A percentile compares a stretch with the other conserved stretches of the same genome.
Evolutionary conservation across 176 grass and related monocot species (phyloP).

Genomic region (Lolium perenne): DNA sequence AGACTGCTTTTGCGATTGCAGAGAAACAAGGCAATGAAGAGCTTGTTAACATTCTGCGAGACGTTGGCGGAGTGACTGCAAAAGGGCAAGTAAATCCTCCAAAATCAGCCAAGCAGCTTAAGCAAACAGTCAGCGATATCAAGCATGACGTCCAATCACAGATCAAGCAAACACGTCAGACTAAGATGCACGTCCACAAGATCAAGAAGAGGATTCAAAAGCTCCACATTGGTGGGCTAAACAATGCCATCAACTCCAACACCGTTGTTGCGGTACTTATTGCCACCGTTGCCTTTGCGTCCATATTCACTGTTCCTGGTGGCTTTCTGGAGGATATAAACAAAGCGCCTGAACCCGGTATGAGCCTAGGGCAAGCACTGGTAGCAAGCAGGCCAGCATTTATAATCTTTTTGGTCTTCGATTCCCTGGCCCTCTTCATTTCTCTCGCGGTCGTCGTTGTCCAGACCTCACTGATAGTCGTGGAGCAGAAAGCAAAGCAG

Average conservation of each 20-base stretch:
- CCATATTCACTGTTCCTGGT: conserved; percentile 90
- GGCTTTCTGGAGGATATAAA: conserved; percentile 42
- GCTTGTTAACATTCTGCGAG: conserved; percentile 65
- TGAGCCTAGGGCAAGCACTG: conserved; percentile 73
- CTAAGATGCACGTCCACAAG: conserved; percentile 83
- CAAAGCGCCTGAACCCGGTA: background rate
- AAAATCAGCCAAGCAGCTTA: conserved; percentile 86
- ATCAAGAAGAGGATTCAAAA: conserved; percentile 87
- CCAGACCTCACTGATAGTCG: conserved; percentile 92
- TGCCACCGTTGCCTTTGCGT: conserved; percentile 92
- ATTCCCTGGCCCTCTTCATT: conserved; percentile 88
- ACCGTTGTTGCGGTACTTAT: conserved; percentile 95
- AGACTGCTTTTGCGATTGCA: conserved; percentile 86
- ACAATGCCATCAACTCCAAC: conserved; percentile 95
- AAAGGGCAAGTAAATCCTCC: conserved; percentile 77
- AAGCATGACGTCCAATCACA: conserved; percentile 88
- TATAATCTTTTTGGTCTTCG: conserved; percentile 86
- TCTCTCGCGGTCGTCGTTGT: conserved; percentile 85
- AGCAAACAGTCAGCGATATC: conserved; percentile 95
- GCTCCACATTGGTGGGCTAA: conserved; percentile 90
- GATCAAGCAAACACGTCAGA: conserved; percentile 87
- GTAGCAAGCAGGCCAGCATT: conserved; percentile 75
- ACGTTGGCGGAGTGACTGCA: conserved; percentile 59
- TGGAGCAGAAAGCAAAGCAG: conserved; percentile 92
- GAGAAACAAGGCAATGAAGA: conserved; percentile 79